phyloP scores from a whole-genome alignment of 2,329 filamentous ascomycete species.

The Aspergillus aculeatus region DNA sequence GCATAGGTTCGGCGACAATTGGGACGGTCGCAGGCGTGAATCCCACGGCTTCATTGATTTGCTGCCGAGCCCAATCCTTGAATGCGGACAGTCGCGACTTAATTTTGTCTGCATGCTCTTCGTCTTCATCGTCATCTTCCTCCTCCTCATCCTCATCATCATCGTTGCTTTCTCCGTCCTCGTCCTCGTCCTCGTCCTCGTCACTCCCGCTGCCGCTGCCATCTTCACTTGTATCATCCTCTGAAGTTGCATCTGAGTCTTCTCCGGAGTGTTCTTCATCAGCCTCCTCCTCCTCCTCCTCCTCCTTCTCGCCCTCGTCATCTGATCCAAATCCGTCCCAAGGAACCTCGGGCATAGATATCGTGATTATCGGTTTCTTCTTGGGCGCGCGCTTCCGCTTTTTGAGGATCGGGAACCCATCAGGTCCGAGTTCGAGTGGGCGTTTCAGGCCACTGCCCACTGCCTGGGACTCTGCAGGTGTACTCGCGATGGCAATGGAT shows the following conservation, averaged over 20 bases:
- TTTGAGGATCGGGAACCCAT: constrained; percentile 76
- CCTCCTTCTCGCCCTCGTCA: constrained; percentile 36
- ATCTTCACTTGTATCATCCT: constrained; percentile 30
- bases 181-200: constrained; percentile 33
- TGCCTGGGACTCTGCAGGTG: constrained; percentile 14
- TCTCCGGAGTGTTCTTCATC: background rate
- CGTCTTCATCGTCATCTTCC: constrained; percentile 28
- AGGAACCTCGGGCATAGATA: constrained; percentile 38
- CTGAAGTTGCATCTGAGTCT: constrained; percentile 12
- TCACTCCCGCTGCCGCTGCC: constrained; percentile 24
- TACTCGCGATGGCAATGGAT: constrained; percentile 31
- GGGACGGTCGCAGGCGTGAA: constrained; percentile 53
- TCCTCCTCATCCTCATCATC: constrained; percentile 19
- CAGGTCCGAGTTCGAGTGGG: constrained; percentile 75
- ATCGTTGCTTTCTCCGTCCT: constrained; percentile 32
- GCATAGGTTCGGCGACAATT: constrained; percentile 32
- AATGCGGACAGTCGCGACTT: constrained; percentile 64
- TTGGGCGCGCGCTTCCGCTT: constrained; percentile 69
- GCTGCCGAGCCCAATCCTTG: constrained; percentile 87
- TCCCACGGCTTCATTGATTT: constrained; percentile 80
- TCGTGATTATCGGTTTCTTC: constrained; percentile 41
- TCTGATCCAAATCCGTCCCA: constrained; percentile 49
- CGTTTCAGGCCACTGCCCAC: constrained; percentile 79
- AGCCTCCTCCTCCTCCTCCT: constrained; percentile 31
- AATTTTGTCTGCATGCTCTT: background rate